Evolutionary conservation across 768 basidiomycete genomes (phyloP), one percentile per base, ranked within the genome.

Genomic region (Mycena capillaripes): DNA sequence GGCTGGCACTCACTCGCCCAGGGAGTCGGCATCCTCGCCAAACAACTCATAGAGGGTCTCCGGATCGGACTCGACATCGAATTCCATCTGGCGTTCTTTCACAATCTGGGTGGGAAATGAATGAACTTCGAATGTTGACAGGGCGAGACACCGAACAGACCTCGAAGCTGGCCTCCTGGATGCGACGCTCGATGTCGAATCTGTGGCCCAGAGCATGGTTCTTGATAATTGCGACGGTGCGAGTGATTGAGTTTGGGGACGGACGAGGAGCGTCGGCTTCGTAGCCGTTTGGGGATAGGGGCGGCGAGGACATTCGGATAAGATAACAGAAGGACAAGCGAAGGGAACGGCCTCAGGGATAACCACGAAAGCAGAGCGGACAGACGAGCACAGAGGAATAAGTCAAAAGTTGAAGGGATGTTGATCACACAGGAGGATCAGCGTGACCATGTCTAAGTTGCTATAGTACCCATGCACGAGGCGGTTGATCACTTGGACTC

Each of bases 61-160:
- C 29, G 93, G 93, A 75, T 96, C 94, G 16, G 91, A 89, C 77
- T 95, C 95, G 19, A 90, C 88, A 77, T 95, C 94, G 76, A 96
- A 95, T 74, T 94, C 93, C 92, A 96, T 94, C 80, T 95, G 94
- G 23, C 95, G 84, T 81, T 95, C 95, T 81, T 96, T 96, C 69
- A 94, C 90, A 77, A 96, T 94, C 93, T 93, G 79, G 34, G 59
- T 42, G 38, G 72, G 42, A 75, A 63, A 57, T 57, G 57, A 52
- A 57, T 73, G 64, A 80, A 75, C 64, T 63, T 58, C 67, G 59
- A 69, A 69, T 69, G 72, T 63, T 50, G 57, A n/a, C 11, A 72
- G 65, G 61, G 59, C 27, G 68, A 59, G 65, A 71, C 57, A 42
- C n/a, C n/a, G n/a, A n/a, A 38, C 53, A 89, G 66, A 94, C 94